Conservation (phyloP, 495 filamentous ascomycete species). For the Penicillium turbatum region DNA sequence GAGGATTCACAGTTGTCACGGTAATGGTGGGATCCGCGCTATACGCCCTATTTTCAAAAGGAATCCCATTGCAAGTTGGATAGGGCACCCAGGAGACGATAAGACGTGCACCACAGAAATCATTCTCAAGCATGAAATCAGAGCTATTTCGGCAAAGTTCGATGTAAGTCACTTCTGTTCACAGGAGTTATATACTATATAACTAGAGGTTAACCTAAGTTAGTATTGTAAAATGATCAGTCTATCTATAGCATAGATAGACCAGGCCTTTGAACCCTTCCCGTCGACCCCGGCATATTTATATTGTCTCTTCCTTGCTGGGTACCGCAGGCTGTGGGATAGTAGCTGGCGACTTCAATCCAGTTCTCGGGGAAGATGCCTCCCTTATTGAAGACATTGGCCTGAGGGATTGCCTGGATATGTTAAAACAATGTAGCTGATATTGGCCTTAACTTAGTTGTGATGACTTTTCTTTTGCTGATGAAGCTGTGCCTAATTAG, state of each 20-base stretch:
- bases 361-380: slow-evolving; percentile 22
- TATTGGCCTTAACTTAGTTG: no score
- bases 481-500: no score
- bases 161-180: not conserved
- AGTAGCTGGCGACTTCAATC: slow-evolving; percentile 28
- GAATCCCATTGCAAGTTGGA: not conserved
- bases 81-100: not conserved
- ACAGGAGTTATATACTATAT: no score
- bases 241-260: slow-evolving; percentile 6
- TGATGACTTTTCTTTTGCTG: no score
- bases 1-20: not conserved
- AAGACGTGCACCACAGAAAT: not conserved
- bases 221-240: not conserved
- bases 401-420: slow-evolving; percentile 23
- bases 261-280: slow-evolving; percentile 18
- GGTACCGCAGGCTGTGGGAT: slow-evolving; percentile 16
- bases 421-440: no score
- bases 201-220: not conserved
- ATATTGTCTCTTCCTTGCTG: slow-evolving; percentile 16
- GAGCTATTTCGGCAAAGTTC: not conserved
- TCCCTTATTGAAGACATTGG: slow-evolving; percentile 12
- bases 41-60: not conserved
- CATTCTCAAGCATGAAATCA: not conserved
- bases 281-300: slow-evolving; percentile 17
- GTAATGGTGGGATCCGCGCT: not conserved